A percentile compares a stretch with the other conserved stretches of the same genome.
phyloP scores from a whole-genome alignment of 1,284 basidiomycete species.

The Pascua sp. region DNA sequence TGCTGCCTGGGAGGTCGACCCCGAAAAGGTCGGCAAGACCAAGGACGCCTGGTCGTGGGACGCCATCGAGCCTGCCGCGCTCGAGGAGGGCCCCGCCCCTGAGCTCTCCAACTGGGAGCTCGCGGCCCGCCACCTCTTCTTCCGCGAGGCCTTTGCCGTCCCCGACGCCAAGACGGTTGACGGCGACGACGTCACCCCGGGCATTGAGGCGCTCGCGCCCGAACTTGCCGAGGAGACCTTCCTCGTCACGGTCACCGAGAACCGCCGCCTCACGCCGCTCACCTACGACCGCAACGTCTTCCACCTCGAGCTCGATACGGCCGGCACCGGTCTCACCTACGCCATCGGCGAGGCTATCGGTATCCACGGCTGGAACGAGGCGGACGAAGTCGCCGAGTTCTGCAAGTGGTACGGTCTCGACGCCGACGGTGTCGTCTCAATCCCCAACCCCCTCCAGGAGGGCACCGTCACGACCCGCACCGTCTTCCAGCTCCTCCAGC shows the following conservation, averaged over 20 bases:
- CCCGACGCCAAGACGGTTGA: constrained; percentile 50
- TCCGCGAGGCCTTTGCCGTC: constrained; percentile 67
- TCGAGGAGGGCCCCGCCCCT: constrained; percentile 41
- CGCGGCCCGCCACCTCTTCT: constrained; percentile 83
- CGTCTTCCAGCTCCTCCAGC: constrained; percentile 91
- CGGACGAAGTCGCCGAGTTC: constrained; percentile 80
- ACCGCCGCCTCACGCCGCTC: constrained; percentile 85
- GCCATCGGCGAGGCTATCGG: constrained; percentile 95
- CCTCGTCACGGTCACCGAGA: constrained; percentile 90
- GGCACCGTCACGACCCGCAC: constrained; percentile 70
- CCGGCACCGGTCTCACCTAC: constrained; percentile 90
- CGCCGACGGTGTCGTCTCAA: constrained; percentile 73
- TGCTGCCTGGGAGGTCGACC: constrained; percentile 33
- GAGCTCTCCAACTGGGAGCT: constrained; percentile 65
- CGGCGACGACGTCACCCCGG: constrained; percentile 30
- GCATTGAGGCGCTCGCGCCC: constrained; percentile 71
- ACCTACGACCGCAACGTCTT: constrained; percentile 99
- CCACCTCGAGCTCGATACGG: constrained; percentile 93
- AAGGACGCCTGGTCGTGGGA: constrained; percentile 48
- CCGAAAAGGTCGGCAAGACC: constrained; percentile 41
- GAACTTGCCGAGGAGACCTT: constrained; percentile 86
- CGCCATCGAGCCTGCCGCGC: constrained; percentile 38
- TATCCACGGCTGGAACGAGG: constrained; percentile 97
- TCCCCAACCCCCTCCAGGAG: constrained; percentile 61
- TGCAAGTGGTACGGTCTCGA: constrained; percentile 88